Evolutionary conservation across 164 flowering plant genomes (phyloP).

Genomic region (Berberis vulgaris): DNA sequence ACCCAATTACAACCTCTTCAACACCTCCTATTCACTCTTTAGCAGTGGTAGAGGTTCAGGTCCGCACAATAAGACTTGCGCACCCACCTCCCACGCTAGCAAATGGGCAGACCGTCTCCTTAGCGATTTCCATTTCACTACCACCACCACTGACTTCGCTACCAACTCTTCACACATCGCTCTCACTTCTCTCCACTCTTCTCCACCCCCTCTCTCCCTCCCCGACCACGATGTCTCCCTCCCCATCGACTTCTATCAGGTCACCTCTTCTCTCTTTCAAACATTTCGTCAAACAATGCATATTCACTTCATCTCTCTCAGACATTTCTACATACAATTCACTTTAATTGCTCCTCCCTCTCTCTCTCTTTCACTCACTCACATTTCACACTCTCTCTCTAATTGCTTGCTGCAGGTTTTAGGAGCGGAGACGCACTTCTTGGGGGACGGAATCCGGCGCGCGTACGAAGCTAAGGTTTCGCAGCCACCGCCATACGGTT

Average conservation of each 20-base stretch:
- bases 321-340: too few relatives aligned
- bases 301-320: too few relatives aligned
- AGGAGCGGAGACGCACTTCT: conserved; percentile 82
- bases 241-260: conserved; percentile 73
- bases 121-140: conserved; percentile 70
- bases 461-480: conserved; percentile 80
- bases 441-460: conserved; percentile 77
- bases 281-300: too few relatives aligned
- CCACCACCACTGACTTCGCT: conserved; percentile 21
- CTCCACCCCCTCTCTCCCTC: conserved; percentile 26
- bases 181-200: conserved; percentile 12
- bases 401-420: conserved; percentile 64
- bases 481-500: conserved; percentile 79
- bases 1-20: not conserved
- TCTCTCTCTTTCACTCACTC: too few relatives aligned
- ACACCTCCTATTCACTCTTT: too few relatives aligned
- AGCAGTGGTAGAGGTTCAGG: not conserved
- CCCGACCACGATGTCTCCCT: conserved; percentile 57
- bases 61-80: not conserved
- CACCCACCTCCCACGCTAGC: conserved; percentile 6
- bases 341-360: too few relatives aligned
- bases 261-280: too few relatives aligned
- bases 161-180: conserved; percentile 4
- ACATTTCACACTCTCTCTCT: conserved; percentile 32
- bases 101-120: conserved; percentile 98